Evolutionary conservation across 257 asterid genomes (phyloP).

Genomic region (Gardenia jasminoides): DNA sequence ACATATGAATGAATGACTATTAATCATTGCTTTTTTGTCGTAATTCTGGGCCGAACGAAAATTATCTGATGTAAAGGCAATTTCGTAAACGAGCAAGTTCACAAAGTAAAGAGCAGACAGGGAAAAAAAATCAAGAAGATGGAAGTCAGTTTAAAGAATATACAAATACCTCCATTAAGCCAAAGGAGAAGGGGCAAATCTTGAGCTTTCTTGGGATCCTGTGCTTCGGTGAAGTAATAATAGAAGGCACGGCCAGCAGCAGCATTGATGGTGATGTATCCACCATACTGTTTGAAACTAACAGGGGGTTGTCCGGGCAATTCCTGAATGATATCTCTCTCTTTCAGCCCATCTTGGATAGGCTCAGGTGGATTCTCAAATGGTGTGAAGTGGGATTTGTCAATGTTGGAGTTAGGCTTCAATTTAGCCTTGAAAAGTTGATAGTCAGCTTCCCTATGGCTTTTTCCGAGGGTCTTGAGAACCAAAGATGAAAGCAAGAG

Average conservation of each 20-base stretch:
- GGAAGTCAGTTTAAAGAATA: no score
- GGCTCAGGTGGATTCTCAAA: conserved; percentile 5
- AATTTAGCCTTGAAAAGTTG: conserved; percentile 37
- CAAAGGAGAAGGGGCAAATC: conserved; percentile 78
- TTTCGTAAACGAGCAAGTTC: no score
- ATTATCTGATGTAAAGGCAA: no score
- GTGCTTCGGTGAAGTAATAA: conserved; percentile 71
- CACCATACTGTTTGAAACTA: conserved; percentile 62
- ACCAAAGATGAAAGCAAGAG: conserved; percentile 19
- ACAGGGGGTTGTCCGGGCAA: conserved; percentile 72
- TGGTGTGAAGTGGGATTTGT: conserved; percentile 39
- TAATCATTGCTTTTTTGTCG: no score
- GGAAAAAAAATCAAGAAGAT: no score
- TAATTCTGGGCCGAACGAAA: no score
- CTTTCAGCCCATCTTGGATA: conserved; percentile 41
- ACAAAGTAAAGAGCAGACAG: no score
- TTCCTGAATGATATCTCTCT: conserved; percentile 47
- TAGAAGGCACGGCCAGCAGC: conserved; percentile 65
- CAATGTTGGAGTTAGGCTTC: conserved; percentile 29
- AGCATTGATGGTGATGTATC: conserved; percentile 54
- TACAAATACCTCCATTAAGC: conserved; percentile 77
- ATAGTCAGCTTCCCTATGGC: conserved; percentile 44
- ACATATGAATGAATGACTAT: no score
- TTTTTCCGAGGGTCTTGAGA: conserved; percentile 10
- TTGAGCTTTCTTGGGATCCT: conserved; percentile 17